Evolutionary conservation across 23 red algal genomes (phyloP).

Genomic region (Gracilaria vermiculophylla): DNA sequence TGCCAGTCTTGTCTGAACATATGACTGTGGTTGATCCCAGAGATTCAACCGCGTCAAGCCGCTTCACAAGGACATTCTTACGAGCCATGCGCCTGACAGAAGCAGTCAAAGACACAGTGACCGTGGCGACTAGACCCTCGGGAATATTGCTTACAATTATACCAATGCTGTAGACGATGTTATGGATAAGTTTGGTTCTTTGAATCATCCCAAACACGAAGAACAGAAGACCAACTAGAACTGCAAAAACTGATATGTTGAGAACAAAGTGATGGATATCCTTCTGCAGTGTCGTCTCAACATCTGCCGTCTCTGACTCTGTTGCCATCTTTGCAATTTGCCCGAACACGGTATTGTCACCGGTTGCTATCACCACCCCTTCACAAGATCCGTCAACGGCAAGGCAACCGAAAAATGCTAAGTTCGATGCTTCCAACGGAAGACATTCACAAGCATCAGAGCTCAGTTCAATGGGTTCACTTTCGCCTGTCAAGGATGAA

Average conservation of each 20-base stretch:
- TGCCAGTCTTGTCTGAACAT: conserved; percentile 94
- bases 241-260: conserved; percentile 46
- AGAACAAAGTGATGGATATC: conserved; percentile 76
- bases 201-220: conserved; percentile 38
- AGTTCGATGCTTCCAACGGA: conserved; percentile 63
- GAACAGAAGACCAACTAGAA: conserved; percentile 56
- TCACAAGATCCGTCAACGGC: conserved; percentile 53
- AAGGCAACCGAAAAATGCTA: conserved; percentile 76
- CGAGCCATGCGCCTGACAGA: conserved; percentile 75
- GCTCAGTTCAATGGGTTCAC: conserved; percentile 42
- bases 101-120: conserved; percentile 73
- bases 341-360: conserved; percentile 64
- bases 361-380: conserved; percentile 61
- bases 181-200: conserved; percentile 40
- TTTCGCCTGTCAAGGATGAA: conserved; percentile 79
- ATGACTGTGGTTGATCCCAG: conserved; percentile 87
- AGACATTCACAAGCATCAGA: neutral
- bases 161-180: conserved; percentile 72
- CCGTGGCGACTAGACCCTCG: conserved; percentile 77
- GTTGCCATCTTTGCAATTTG: conserved; percentile 59
- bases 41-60: conserved; percentile 78
- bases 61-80: conserved; percentile 70
- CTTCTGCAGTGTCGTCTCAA: conserved; percentile 46
- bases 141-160: conserved; percentile 82
- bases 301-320: neutral